Conservation (phyloP, 495 filamentous ascomycete genomes). For the Rostrohypoxylon terebratum region DNA sequence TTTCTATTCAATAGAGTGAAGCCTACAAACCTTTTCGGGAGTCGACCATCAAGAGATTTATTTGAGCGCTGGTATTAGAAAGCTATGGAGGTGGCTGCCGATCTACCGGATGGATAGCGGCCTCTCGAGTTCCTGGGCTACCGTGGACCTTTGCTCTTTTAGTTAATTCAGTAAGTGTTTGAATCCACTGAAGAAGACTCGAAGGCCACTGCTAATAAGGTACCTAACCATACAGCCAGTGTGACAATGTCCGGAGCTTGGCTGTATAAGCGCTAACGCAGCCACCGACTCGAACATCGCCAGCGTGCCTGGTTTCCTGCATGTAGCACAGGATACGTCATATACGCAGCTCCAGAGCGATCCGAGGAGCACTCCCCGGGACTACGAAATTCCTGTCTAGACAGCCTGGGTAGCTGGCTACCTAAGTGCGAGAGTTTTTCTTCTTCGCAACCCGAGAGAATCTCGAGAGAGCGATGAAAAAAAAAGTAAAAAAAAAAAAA, state of each 20-base stretch:
- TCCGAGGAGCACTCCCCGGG: no score
- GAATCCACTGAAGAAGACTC: background rate
- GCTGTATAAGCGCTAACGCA: background rate
- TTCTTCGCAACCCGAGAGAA: slow-evolving; percentile 28
- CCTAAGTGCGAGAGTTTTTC: background rate
- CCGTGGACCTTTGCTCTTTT: no score
- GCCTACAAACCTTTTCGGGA: no score
- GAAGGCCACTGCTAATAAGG: background rate
- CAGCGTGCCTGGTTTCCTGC: background rate
- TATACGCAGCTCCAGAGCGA: no score
- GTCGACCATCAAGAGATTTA: no score
- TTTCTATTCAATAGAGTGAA: no score
- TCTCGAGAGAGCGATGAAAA: slow-evolving; percentile 29
- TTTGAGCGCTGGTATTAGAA: no score
- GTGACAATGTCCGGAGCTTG: background rate
- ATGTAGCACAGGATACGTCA: background rate
- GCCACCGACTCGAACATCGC: background rate
- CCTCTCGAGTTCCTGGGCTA: no score
- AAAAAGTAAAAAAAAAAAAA: slow-evolving; percentile 35
- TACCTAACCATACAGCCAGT: background rate
- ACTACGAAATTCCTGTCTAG: no score
- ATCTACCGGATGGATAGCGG: no score
- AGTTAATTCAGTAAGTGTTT: no score
- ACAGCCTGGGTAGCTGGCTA: background rate
- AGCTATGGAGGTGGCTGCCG: no score